These are phyloP conservation scores for Acorus calamus DNA, from an alignment of 106 monocot genomes.

Conservation along the genomic window DNA sequence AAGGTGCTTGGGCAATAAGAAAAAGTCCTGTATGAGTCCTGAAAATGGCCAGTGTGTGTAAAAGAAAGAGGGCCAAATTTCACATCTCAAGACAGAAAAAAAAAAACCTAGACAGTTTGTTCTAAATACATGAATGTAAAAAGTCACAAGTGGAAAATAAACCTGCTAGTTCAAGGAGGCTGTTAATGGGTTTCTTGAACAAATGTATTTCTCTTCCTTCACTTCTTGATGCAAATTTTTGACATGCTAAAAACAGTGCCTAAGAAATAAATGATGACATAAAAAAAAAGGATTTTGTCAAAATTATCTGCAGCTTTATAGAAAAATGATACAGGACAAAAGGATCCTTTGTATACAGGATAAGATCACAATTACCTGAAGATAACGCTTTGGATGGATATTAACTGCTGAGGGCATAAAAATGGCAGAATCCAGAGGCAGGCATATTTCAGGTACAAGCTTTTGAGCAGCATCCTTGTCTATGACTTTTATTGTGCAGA, in stretches of 20 bases:
- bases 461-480: conserved; percentile 43
- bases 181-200: conserved; percentile 30
- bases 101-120: not conserved
- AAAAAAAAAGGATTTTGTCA: no score
- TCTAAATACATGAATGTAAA: not conserved
- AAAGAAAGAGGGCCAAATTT: no score
- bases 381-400: conserved; percentile 79
- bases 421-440: conserved; percentile 58
- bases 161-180: conserved; percentile 54
- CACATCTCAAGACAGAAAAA: not conserved
- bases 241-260: conserved; percentile 88
- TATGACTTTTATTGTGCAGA: conserved; percentile 46
- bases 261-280: conserved; percentile 14
- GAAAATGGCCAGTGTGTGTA: no score
- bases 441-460: conserved; percentile 55
- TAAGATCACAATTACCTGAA: conserved; percentile 35
- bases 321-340: not conserved
- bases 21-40: no score
- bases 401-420: conserved; percentile 79
- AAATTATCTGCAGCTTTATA: no score
- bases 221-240: conserved; percentile 19
- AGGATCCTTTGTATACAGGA: not conserved
- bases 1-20: no score
- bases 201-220: conserved; percentile 43
- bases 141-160: conserved; percentile 5